A percentile compares a stretch with the other conserved stretches of the same genome.
phyloP scores from a whole-genome alignment of 257 asterid genomes.

The Penstemon newberryi region DNA sequence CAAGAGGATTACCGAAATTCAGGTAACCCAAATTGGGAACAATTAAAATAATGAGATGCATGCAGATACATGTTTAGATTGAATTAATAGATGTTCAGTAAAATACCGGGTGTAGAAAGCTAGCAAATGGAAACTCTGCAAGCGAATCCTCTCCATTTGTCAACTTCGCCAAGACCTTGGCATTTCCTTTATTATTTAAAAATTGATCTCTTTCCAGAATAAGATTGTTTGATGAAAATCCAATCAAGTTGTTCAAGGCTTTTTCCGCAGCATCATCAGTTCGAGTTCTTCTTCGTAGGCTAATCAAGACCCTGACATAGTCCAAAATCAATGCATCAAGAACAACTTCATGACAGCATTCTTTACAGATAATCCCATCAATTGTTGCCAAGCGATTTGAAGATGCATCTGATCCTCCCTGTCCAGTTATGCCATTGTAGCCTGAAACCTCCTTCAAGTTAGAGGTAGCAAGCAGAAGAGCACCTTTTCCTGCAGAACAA shows the following conservation, averaged over 20 bases:
- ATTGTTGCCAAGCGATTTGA: conserved; percentile 54
- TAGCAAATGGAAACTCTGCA: conserved; percentile 93
- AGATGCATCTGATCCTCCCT: conserved; percentile 77
- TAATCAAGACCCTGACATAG: conserved; percentile 74
- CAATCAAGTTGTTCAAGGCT: conserved; percentile 61
- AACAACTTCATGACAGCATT: conserved; percentile 76
- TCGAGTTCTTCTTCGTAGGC: conserved; percentile 63
- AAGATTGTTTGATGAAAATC: conserved; percentile 46
- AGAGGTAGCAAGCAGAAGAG: conserved; percentile 55
- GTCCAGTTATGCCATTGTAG: conserved; percentile 51
- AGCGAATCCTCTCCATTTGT: conserved; percentile 82
- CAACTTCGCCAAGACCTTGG: conserved; percentile 47
- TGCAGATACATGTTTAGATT: neutral
- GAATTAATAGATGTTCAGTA: conserved; percentile 23
- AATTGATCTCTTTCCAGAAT: conserved; percentile 40
- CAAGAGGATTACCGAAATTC: conserved; percentile 2
- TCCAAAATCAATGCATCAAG: conserved; percentile 79
- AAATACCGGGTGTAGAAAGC: conserved; percentile 84
- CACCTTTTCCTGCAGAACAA: conserved; percentile 95
- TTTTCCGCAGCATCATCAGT: conserved; percentile 63
- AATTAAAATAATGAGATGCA: conserved; percentile 28
- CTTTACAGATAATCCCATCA: conserved; percentile 75
- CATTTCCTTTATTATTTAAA: conserved; percentile 39
- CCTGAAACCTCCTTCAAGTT: conserved; percentile 59
- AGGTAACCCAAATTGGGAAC: conserved; percentile 17